phyloP scores from a whole-genome alignment of 169 alveolate genomes.

The Cryptosporidium xiaoi region DNA sequence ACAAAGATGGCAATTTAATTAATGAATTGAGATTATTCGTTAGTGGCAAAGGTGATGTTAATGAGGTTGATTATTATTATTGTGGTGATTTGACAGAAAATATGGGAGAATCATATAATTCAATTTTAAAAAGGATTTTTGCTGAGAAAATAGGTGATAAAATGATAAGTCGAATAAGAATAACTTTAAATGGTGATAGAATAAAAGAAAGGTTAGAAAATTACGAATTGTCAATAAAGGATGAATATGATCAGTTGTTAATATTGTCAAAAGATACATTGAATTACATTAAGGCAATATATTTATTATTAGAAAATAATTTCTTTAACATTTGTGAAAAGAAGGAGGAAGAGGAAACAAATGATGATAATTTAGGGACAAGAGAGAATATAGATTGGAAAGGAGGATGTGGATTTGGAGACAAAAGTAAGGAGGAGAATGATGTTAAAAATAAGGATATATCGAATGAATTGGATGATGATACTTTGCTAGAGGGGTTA shows the following conservation, averaged over 20 bases:
- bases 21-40: too few species aligned
- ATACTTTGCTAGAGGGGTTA: conserved; percentile 81
- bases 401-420: conserved; percentile 78
- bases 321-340: conserved; percentile 66
- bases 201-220: background rate
- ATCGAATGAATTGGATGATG: conserved; percentile 88
- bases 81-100: background rate
- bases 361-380: conserved; percentile 74
- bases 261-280: background rate
- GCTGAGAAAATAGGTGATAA: background rate
- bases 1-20: too few species aligned
- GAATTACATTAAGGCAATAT: conserved; percentile 22
- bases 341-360: conserved; percentile 82
- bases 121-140: background rate
- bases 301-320: conserved; percentile 41
- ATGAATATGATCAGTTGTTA: background rate
- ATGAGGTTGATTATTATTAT: too few species aligned
- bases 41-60: too few species aligned
- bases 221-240: background rate
- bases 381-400: conserved; percentile 82
- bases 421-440: conserved; percentile 78
- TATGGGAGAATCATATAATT: background rate
- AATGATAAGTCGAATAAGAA: background rate
- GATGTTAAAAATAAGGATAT: conserved; percentile 85
- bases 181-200: background rate